These are phyloP conservation scores for Solanum hybrid DNA, from an alignment of 305 asterid species.

Conservation along the genomic window DNA sequence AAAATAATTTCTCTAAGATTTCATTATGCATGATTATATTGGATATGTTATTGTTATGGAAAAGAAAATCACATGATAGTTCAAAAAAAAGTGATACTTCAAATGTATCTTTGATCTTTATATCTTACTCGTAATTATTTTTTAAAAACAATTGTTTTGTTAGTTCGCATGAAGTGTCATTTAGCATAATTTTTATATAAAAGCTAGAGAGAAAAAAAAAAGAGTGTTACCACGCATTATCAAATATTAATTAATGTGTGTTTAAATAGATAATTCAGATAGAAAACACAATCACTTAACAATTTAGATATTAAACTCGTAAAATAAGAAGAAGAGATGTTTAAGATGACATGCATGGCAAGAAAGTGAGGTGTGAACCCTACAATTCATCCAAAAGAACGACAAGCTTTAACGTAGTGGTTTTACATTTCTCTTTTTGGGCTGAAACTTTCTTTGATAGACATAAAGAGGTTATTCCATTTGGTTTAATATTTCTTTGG, in stretches of 20 bases:
- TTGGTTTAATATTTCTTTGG: not conserved
- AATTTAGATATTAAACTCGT: not conserved
- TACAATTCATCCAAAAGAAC: not conserved
- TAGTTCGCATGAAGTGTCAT: not conserved
- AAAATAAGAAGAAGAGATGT: not conserved
- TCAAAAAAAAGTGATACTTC: not conserved
- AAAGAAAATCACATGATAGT: not conserved
- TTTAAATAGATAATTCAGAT: not conserved
- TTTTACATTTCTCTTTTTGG: not conserved
- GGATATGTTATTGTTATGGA: not conserved
- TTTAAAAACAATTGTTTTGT: too few species aligned
- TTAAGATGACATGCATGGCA: not conserved
- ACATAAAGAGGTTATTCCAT: not conserved
- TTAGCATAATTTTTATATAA: not conserved
- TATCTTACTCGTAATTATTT: too few species aligned
- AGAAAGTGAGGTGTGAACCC: not conserved
- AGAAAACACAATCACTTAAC: not conserved
- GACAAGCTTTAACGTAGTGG: not conserved
- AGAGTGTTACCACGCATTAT: not conserved
- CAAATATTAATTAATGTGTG: not conserved
- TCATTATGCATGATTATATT: too few species aligned
- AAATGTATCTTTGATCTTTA: not conserved
- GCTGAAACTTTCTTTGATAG: not conserved
- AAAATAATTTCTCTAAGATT: not conserved
- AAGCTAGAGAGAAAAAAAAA: rapidly evolving